Percentiles rank a stretch among this genome's conserved stretches.
Conservation (phyloP, 2,329 filamentous ascomycete species). For the Ceratocystis albifundus region DNA sequence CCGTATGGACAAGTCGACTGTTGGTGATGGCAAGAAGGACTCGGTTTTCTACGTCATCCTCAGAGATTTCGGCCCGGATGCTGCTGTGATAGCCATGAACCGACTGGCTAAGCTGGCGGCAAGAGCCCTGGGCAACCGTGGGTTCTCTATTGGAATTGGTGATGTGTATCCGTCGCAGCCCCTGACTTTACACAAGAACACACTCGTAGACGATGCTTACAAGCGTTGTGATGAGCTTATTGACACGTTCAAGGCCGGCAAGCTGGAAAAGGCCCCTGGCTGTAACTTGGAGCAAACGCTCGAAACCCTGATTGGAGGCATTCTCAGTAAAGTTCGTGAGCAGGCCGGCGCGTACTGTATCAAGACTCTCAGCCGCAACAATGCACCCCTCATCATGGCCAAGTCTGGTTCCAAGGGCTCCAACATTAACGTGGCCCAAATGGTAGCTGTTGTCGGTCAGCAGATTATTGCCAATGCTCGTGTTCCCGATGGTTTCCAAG, state of each 20-base stretch:
- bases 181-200: conserved; percentile 61
- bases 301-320: conserved; percentile 81
- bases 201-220: conserved; percentile 68
- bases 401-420: conserved; percentile 95
- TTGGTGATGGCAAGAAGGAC: conserved; percentile 96
- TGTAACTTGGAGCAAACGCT: conserved; percentile 86
- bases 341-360: conserved; percentile 87
- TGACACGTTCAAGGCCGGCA: conserved; percentile 64
- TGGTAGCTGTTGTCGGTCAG: conserved; percentile 94
- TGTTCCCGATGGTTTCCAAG: conserved; percentile 92
- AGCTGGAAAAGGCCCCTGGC: conserved; percentile 73
- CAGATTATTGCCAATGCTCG: conserved; percentile 92
- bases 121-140: conserved; percentile 74
- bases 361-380: conserved; percentile 76
- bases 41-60: conserved; percentile 96
- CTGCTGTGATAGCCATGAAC: conserved; percentile 87
- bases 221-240: conserved; percentile 73
- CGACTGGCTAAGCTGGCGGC: conserved; percentile 82
- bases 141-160: conserved; percentile 91
- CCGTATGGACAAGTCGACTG: conserved; percentile 92
- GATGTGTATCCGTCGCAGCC: conserved; percentile 76
- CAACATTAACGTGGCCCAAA: conserved; percentile 96
- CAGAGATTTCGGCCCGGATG: conserved; percentile 83
- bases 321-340: conserved; percentile 82
- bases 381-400: conserved; percentile 91